A percentile compares a stretch with the other conserved stretches of the same genome.
Evolutionary conservation across 2,329 filamentous ascomycete species (phyloP).

Genomic region (Pseudopithomyces maydicus): DNA sequence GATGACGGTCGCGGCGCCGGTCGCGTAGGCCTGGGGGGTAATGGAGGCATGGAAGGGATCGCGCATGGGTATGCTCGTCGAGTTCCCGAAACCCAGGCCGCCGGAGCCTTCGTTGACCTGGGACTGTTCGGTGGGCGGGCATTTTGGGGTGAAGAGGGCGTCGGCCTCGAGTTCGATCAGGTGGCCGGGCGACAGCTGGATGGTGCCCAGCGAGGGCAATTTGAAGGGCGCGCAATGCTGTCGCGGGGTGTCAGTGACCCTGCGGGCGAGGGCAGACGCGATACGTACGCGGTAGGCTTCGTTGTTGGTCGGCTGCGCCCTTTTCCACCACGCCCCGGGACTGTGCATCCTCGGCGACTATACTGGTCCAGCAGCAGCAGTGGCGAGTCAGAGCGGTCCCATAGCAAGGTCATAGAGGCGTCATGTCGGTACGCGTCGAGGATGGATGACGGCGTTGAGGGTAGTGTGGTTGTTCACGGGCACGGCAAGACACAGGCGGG

Average conservation of each 20-base stretch:
- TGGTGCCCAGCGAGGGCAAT: constrained; percentile 63
- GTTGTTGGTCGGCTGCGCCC: constrained; percentile 35
- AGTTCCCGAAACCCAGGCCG: constrained; percentile 32
- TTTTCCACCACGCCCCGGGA: constrained; percentile 27
- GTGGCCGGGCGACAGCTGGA: constrained; percentile 59
- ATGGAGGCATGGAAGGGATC: constrained; percentile 95
- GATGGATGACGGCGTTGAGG: constrained; percentile 4
- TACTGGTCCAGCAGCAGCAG: constrained; percentile 41
- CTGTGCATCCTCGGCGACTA: constrained; percentile 40
- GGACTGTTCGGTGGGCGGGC: constrained; percentile 47
- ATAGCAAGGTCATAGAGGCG: constrained; percentile 31
- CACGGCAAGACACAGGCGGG: constrained; percentile 25
- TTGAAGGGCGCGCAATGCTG: constrained; percentile 67
- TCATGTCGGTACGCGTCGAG: constrained; percentile 19
- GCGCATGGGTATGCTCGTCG: constrained; percentile 65
- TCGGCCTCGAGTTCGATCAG: constrained; percentile 64
- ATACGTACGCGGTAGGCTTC: constrained; percentile 36
- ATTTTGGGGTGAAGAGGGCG: constrained; percentile 65
- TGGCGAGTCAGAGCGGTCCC: constrained; percentile 27
- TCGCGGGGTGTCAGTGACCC: constrained; percentile 26
- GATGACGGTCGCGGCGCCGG: constrained; percentile 87
- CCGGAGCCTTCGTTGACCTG: constrained; percentile 47
- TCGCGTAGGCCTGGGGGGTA: constrained; percentile 89
- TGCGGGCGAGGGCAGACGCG: constrained; percentile 3
- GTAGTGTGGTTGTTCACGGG: constrained; percentile 13